phyloP scores from a whole-genome alignment of 352 stramenopile species.

The Phytopythium delawarense region DNA sequence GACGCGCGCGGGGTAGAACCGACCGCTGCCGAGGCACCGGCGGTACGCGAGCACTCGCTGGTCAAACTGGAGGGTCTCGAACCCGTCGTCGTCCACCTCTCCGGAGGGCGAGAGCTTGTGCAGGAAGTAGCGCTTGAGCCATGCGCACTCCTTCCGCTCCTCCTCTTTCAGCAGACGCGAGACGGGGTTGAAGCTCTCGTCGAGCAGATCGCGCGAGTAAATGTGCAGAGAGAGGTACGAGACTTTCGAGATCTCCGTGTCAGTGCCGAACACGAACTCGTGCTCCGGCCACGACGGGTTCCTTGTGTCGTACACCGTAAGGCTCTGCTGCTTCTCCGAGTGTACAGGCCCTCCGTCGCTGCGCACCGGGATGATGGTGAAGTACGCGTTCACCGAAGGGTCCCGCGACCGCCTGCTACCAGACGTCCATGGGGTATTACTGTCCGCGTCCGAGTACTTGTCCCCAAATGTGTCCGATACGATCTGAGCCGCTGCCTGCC shows the following conservation, averaged over 20 bases:
- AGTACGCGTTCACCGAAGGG: constrained; percentile 47
- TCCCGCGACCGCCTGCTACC: constrained; percentile 10
- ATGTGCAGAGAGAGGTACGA: constrained; percentile 69
- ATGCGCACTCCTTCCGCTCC: constrained; percentile 25
- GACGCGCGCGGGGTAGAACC: constrained; percentile 55
- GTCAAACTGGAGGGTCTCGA: constrained; percentile 50
- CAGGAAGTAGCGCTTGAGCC: constrained; percentile 44
- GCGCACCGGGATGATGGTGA: constrained; percentile 60
- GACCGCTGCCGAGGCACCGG: constrained; percentile 40
- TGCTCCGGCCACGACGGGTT: constrained; percentile 58
- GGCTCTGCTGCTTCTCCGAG: constrained; percentile 44
- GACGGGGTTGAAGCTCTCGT: constrained; percentile 26
- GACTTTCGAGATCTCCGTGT: constrained; percentile 40
- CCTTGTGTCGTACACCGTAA: constrained; percentile 61
- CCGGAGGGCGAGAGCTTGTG: constrained; percentile 50
- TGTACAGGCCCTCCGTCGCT: constrained; percentile 34
- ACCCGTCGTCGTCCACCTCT: constrained; percentile 41
- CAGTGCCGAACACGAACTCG: constrained; percentile 61
- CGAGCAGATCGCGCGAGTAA: constrained; percentile 50
- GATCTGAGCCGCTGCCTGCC: constrained; percentile 6
- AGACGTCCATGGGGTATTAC: not conserved
- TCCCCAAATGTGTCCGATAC: constrained; percentile 4
- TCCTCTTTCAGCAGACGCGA: constrained; percentile 26
- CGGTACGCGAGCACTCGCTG: constrained; percentile 69
- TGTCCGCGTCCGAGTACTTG: not conserved